These are phyloP conservation scores for Yamadazyma sp. DNA, from an alignment of 1,139 yeast genomes.

Conservation along the genomic window DNA sequence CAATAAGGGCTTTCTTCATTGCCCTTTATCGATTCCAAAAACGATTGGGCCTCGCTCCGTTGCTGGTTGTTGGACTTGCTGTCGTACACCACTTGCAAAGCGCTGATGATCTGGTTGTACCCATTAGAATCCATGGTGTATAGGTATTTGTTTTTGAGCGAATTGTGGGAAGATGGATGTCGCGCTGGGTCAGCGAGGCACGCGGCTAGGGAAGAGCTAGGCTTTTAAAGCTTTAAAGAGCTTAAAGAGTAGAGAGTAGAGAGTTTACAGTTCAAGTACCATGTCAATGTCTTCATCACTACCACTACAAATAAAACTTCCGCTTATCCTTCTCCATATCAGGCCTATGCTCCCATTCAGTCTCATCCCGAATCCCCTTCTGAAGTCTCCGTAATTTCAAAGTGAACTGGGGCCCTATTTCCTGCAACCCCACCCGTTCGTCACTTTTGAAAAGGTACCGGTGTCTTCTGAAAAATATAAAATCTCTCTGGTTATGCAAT, in stretches of 20 bases:
- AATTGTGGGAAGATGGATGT: slow-evolving; percentile 1
- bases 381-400: slow-evolving; percentile 83
- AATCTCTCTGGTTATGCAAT: slow-evolving; percentile 93
- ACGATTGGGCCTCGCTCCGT: slow-evolving; percentile 67
- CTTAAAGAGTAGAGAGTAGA: too few species aligned
- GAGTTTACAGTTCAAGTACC: too few species aligned
- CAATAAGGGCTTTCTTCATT: slow-evolving; percentile 86
- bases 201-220: background rate
- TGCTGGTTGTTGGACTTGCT: slow-evolving; percentile 65
- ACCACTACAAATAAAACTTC: slow-evolving; percentile 70
- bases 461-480: slow-evolving; percentile 91
- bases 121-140: slow-evolving; percentile 64
- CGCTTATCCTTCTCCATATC: slow-evolving; percentile 96
- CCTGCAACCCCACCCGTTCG: slow-evolving; percentile 91
- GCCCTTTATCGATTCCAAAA: slow-evolving; percentile 71
- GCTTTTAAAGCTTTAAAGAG: too few species aligned
- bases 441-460: slow-evolving; percentile 87
- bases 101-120: slow-evolving; percentile 67
- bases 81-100: slow-evolving; percentile 76
- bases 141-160: slow-evolving; percentile 1
- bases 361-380: slow-evolving; percentile 85
- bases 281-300: too few species aligned
- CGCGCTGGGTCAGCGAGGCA: background rate
- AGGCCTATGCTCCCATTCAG: slow-evolving; percentile 95
- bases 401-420: slow-evolving; percentile 95